phyloP scores from a whole-genome alignment of 225 moss, liverwort and hornwort species.

The Physcomitrellopsis africana region DNA sequence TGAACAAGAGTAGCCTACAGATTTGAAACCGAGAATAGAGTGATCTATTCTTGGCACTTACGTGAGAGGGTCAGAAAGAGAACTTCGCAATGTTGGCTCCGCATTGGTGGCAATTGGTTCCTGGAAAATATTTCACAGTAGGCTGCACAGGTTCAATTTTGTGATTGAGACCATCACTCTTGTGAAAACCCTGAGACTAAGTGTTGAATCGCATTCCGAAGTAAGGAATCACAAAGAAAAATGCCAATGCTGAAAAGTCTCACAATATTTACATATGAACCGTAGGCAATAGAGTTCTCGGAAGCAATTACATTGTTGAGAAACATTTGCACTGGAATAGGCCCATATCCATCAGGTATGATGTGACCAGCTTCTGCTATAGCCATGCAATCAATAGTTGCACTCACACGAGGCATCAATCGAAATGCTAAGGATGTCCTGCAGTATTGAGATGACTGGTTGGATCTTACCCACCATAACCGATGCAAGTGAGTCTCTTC shows the following conservation, averaged over 20 bases:
- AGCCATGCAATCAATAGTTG: conserved; percentile 85
- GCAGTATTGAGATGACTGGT: conserved; percentile 20
- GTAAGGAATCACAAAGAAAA: conserved; percentile 12
- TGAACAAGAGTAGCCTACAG: conserved; percentile 23
- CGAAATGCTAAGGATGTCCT: conserved; percentile 94
- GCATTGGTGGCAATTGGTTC: conserved; percentile 63
- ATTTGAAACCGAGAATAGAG: conserved; percentile 29
- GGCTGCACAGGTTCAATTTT: conserved; percentile 18
- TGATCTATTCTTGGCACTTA: conserved; percentile 47
- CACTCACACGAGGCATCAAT: conserved; percentile 84
- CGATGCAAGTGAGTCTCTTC: background rate
- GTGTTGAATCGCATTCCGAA: conserved; percentile 12
- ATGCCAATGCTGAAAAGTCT: conserved; percentile 26
- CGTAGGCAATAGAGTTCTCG: conserved; percentile 60
- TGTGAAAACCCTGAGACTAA: conserved; percentile 23
- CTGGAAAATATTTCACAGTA: conserved; percentile 45
- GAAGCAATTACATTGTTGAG: conserved; percentile 78
- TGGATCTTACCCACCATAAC: background rate
- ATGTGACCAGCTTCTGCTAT: conserved; percentile 87
- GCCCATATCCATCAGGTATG: conserved; percentile 77
- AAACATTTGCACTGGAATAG: conserved; percentile 84
- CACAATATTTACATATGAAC: conserved; percentile 52
- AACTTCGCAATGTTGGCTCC: conserved; percentile 75
- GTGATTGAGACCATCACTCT: conserved; percentile 22
- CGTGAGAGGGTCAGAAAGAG: conserved; percentile 88